phyloP scores from a whole-genome alignment of 2,329 filamentous ascomycete species.

The Aspergillus versicolor region DNA sequence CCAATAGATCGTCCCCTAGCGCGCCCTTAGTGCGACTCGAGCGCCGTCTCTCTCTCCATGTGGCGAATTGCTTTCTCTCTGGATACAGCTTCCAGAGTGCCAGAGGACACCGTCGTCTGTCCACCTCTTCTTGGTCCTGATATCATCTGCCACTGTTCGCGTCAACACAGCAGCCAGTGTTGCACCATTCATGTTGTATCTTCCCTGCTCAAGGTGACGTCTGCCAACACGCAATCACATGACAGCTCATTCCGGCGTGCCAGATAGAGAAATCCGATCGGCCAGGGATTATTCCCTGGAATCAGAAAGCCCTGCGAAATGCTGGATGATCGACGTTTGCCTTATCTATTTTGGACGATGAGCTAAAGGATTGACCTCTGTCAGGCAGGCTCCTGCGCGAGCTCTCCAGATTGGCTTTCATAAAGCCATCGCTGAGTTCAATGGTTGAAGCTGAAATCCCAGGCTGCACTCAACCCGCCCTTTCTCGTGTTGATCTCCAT shows the following conservation, averaged over 20 bases:
- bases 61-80: background rate
- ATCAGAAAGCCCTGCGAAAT: background rate
- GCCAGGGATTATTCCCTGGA: background rate
- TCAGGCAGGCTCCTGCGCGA: background rate
- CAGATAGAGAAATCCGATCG: background rate
- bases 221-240: background rate
- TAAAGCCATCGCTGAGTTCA: no score
- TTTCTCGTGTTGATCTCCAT: background rate
- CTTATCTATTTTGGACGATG: background rate
- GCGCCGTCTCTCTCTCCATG: background rate
- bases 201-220: background rate
- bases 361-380: background rate
- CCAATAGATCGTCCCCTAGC: conserved; percentile 14
- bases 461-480: background rate
- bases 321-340: background rate
- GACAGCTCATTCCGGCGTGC: background rate
- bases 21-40: background rate
- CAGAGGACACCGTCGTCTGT: no score
- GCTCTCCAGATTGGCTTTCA: background rate
- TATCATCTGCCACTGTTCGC: background rate
- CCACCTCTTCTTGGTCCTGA: background rate
- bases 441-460: background rate
- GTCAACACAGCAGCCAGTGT: background rate
- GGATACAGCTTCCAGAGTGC: no score
- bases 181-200: background rate